Conservation (phyloP, 2,329 filamentous ascomycete genomes). For the Elsinoe necatrix region DNA sequence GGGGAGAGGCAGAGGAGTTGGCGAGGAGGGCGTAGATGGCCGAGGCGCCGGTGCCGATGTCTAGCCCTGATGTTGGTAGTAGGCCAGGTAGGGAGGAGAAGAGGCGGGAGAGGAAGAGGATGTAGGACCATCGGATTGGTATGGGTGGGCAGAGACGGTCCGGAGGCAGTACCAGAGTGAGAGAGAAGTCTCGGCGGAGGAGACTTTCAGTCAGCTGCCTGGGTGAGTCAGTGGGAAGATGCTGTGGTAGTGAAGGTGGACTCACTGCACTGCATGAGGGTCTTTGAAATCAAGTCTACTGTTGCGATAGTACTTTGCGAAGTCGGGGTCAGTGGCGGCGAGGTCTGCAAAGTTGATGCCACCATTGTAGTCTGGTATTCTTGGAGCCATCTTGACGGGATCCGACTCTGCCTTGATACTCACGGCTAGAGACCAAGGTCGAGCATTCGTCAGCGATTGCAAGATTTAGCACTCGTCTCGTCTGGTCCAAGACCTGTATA, state of each 20-base stretch:
- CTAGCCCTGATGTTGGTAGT: not conserved
- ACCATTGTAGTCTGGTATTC: slow-evolving; percentile 38
- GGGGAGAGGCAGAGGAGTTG: slow-evolving; percentile 55
- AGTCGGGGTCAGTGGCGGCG: slow-evolving; percentile 50
- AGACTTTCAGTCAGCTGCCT: slow-evolving; percentile 68
- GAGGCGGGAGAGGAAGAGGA: slow-evolving; percentile 9
- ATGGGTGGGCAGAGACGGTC: slow-evolving; percentile 84
- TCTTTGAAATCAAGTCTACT: slow-evolving; percentile 72
- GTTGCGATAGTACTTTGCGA: slow-evolving; percentile 47
- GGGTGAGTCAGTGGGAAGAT: not conserved
- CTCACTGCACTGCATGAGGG: slow-evolving; percentile 63
- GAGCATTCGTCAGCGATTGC: too few relatives aligned
- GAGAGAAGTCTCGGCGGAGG: slow-evolving; percentile 63
- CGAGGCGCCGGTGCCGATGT: slow-evolving; percentile 74
- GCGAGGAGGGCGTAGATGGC: slow-evolving; percentile 85
- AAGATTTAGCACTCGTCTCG: too few relatives aligned
- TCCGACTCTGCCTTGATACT: too few relatives aligned
- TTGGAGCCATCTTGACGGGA: too few relatives aligned
- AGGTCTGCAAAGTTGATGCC: slow-evolving; percentile 55
- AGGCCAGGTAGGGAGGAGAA: not conserved
- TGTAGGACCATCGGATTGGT: slow-evolving; percentile 27
- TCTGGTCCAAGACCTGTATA: too few relatives aligned
- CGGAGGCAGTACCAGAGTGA: slow-evolving; percentile 61
- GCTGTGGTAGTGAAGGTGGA: slow-evolving; percentile 35
- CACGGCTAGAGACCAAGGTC: too few relatives aligned